phyloP scores from a whole-genome alignment of 345 rosid species.

The Pugionium cornutum region DNA sequence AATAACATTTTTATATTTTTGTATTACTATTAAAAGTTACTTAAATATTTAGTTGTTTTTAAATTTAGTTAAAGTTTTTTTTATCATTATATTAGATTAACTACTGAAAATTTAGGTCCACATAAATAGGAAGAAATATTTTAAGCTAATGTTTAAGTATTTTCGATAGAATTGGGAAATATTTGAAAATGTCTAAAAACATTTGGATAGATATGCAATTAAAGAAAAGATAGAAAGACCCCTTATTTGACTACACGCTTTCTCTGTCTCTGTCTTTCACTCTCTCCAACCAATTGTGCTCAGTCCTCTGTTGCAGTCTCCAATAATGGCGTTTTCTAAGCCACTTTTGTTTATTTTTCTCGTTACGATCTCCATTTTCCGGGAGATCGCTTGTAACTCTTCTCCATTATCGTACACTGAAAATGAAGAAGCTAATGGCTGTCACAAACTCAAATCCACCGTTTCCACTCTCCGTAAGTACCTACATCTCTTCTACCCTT shows the following conservation, averaged over 20 bases:
- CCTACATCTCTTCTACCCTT: conserved; percentile 15
- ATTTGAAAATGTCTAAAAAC: not conserved
- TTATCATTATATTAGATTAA: too few species aligned
- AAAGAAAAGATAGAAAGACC: conserved; percentile 25
- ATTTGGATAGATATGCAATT: conserved; percentile 4
- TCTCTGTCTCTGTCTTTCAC: conserved; percentile 24
- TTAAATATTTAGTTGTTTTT: too few species aligned
- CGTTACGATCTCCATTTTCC: conserved; percentile 21
- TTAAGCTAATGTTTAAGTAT: too few species aligned
- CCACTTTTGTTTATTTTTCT: conserved; percentile 32
- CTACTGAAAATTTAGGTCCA: too few species aligned
- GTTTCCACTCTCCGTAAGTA: conserved; percentile 40
- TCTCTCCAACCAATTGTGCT: conserved; percentile 11
- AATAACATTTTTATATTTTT: too few species aligned
- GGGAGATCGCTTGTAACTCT: not conserved
- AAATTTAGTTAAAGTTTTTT: too few species aligned
- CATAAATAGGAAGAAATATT: too few species aligned
- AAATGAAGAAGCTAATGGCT: conserved; percentile 19
- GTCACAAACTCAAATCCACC: conserved; percentile 42
- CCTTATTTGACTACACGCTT: conserved; percentile 37
- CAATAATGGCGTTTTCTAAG: conserved; percentile 40
- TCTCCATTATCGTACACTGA: conserved; percentile 2
- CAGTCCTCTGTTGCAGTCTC: conserved; percentile 41
- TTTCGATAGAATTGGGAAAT: not conserved
- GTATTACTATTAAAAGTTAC: too few species aligned